These are phyloP conservation scores for Chaetomiaceae sp. DNA, from an alignment of 2,329 filamentous ascomycete genomes.

Conservation along the genomic window DNA sequence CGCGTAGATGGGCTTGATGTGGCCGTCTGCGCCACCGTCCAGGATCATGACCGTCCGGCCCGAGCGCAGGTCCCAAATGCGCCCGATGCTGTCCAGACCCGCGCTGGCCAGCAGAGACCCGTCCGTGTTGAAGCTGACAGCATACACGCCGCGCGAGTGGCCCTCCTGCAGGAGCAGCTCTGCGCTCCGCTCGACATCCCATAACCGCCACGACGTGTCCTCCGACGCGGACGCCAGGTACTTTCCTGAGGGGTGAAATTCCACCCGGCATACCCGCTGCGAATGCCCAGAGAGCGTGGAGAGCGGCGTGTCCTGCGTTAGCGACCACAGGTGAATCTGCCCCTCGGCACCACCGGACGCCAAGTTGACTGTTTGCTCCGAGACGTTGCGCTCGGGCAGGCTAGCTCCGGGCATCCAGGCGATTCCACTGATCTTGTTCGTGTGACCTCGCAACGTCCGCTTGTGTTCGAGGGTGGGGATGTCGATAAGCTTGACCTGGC, in stretches of 20 bases:
- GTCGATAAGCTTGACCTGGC: conserved; percentile 78
- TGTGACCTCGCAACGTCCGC: conserved; percentile 74
- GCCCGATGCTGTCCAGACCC: conserved; percentile 90
- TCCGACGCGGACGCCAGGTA: conserved; percentile 92
- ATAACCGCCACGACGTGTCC: conserved; percentile 94
- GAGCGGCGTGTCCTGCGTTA: conserved; percentile 79
- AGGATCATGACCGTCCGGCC: conserved; percentile 94
- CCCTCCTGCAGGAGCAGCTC: conserved; percentile 89
- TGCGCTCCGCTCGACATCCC: conserved; percentile 82
- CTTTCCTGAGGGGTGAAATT: conserved; percentile 87
- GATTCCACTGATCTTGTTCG: conserved; percentile 81
- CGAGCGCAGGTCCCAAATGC: conserved; percentile 91
- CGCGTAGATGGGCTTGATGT: conserved; percentile 87
- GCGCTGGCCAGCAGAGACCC: conserved; percentile 86
- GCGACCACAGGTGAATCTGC: conserved; percentile 82
- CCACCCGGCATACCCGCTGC: conserved; percentile 82
- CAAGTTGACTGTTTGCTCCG: conserved; percentile 71
- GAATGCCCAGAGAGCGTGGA: conserved; percentile 78
- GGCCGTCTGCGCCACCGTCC: conserved; percentile 74
- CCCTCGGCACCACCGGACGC: conserved; percentile 88
- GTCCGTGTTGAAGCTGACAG: conserved; percentile 84
- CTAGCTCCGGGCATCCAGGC: conserved; percentile 87
- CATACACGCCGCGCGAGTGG: conserved; percentile 88
- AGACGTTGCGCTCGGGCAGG: conserved; percentile 63
- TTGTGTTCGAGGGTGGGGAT: conserved; percentile 79